Conservation (phyloP, 768 basidiomycete species). For the Saitozyma sp. region DNA sequence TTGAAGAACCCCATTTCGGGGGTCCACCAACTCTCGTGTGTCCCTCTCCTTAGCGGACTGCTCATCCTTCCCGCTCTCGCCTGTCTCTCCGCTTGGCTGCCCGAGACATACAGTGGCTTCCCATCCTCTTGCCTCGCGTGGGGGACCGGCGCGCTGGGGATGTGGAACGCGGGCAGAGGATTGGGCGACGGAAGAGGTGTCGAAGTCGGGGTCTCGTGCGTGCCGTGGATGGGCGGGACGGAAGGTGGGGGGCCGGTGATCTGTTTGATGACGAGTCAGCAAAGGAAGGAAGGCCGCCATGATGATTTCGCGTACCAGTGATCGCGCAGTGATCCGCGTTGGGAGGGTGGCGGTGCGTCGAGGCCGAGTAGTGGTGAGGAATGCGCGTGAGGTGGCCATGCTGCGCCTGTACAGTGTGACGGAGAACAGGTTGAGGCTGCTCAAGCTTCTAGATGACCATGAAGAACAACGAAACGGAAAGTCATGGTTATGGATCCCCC, state of each 20-base stretch:
- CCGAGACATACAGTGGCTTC: slow-evolving; percentile 41
- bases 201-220: slow-evolving; percentile 28
- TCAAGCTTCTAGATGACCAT: too few species aligned
- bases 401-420: too few species aligned
- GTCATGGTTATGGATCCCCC: too few species aligned
- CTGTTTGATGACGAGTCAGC: slow-evolving; percentile 9
- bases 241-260: slow-evolving; percentile 45
- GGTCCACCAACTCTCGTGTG: slow-evolving; percentile 49
- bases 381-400: too few species aligned
- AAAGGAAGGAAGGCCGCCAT: too few species aligned
- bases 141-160: slow-evolving; percentile 7
- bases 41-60: slow-evolving; percentile 42
- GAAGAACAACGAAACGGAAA: too few species aligned
- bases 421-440: too few species aligned
- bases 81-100: slow-evolving; percentile 35
- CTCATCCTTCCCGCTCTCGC: slow-evolving; percentile 36
- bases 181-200: slow-evolving; percentile 31
- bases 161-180: slow-evolving; percentile 22
- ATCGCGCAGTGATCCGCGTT: too few species aligned
- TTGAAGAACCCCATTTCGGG: slow-evolving; percentile 45
- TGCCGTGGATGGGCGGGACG: slow-evolving; percentile 16
- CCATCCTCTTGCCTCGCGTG: slow-evolving; percentile 14
- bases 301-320: too few species aligned
- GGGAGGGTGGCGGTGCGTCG: too few species aligned
- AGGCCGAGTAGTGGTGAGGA: too few species aligned